Conservation (phyloP, 1,284 basidiomycete genomes). For the Austroboletus rostrupii region DNA sequence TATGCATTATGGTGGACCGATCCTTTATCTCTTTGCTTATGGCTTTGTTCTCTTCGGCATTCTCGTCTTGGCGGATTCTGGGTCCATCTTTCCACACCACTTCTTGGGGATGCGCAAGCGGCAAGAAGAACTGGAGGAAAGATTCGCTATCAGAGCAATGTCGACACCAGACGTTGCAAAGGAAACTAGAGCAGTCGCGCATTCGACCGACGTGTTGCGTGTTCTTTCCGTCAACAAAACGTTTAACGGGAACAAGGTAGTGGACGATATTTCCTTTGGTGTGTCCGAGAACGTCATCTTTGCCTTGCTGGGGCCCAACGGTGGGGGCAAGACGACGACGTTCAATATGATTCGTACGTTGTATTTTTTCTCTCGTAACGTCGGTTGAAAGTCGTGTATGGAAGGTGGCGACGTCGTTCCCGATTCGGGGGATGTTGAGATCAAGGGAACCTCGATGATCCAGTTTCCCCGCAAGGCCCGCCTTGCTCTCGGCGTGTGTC, state of each 20-base stretch:
- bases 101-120: constrained; percentile 18
- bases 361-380: not conserved
- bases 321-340: constrained; percentile 77
- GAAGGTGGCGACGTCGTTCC: constrained; percentile 60
- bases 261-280: constrained; percentile 71
- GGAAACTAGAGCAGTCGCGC: constrained; percentile 49
- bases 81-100: constrained; percentile 40
- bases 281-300: constrained; percentile 64
- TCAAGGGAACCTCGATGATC: constrained; percentile 62
- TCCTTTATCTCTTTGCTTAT: constrained; percentile 66
- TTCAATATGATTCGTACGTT: constrained; percentile 70
- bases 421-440: constrained; percentile 62
- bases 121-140: constrained; percentile 6
- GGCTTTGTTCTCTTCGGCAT: constrained; percentile 49
- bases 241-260: constrained; percentile 56
- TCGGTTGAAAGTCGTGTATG: not conserved
- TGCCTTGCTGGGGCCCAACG: constrained; percentile 76
- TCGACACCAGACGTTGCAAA: constrained; percentile 45
- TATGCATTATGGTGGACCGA: constrained; percentile 67
- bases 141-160: constrained; percentile 12
- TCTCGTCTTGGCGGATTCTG: constrained; percentile 62
- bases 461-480: constrained; percentile 57
- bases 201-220: constrained; percentile 54
- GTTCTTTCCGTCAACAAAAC: constrained; percentile 67
- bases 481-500: constrained; percentile 71